Conservation (phyloP, 2,329 filamentous ascomycete genomes). For the Trichoderma afroharzianum region DNA sequence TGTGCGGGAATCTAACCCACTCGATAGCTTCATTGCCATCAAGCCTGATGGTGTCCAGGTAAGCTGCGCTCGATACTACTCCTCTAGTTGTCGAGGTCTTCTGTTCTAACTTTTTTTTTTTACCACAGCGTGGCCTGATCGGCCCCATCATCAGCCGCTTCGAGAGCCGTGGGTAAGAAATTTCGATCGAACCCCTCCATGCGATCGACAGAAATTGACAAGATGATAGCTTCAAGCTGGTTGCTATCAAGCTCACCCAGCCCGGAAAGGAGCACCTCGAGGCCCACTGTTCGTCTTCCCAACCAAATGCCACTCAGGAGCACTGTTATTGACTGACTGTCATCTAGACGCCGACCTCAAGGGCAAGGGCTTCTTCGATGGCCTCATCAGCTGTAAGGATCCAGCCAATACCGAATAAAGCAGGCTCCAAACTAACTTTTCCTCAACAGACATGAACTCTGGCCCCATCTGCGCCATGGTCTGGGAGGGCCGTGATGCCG, state of each 20-base stretch:
- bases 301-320: not conserved
- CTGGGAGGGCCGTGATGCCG: conserved; percentile 97
- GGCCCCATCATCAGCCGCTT: conserved; percentile 98
- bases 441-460: conserved; percentile 78
- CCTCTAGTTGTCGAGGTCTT: not conserved
- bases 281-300: conserved; percentile 70
- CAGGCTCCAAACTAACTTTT: conserved; percentile 13
- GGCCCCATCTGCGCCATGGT: conserved; percentile 99
- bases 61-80: conserved; percentile 31
- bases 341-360: conserved; percentile 73
- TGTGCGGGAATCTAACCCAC: conserved; percentile 24
- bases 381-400: conserved; percentile 81
- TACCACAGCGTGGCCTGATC: conserved; percentile 81
- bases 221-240: conserved; percentile 82
- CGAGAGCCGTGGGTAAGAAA: conserved; percentile 81
- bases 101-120: conserved; percentile 22
- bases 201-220: not conserved
- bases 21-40: conserved; percentile 94
- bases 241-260: conserved; percentile 89
- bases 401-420: not conserved
- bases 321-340: not conserved
- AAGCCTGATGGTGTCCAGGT: conserved; percentile 99
- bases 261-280: conserved; percentile 94
- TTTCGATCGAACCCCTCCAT: not conserved
- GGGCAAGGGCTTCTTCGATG: conserved; percentile 94